These are phyloP conservation scores for Fusarium domesticum DNA, from an alignment of 2,329 filamentous ascomycete genomes.

Conservation along the genomic window DNA sequence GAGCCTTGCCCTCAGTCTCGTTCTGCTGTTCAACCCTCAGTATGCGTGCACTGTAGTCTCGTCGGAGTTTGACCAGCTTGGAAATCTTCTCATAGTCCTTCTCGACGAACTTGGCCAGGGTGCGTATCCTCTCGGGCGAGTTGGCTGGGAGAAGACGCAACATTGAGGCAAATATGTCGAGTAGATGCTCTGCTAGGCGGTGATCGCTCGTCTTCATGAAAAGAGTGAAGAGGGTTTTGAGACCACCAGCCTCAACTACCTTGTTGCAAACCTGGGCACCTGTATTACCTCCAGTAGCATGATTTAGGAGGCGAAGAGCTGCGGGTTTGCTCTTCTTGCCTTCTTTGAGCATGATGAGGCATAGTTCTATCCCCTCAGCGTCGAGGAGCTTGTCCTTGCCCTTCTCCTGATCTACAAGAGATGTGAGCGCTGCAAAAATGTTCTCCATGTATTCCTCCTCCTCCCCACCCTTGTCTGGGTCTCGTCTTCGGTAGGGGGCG, in stretches of 20 bases:
- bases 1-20: conserved; percentile 13
- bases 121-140: conserved; percentile 74
- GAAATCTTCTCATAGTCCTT: conserved; percentile 84
- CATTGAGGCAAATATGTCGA: conserved; percentile 81
- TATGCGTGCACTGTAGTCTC: conserved; percentile 64
- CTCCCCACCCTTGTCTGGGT: conserved; percentile 79
- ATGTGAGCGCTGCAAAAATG: conserved; percentile 81
- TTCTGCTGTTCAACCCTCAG: conserved; percentile 56
- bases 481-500: conserved; percentile 78
- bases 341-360: conserved; percentile 86
- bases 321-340: conserved; percentile 78
- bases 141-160: conserved; percentile 75
- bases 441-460: conserved; percentile 97
- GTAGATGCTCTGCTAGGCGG: conserved; percentile 70
- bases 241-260: conserved; percentile 76
- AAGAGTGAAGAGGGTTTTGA: conserved; percentile 80
- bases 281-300: conserved; percentile 58
- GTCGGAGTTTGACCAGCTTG: conserved; percentile 68
- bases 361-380: conserved; percentile 88
- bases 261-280: conserved; percentile 66
- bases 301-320: conserved; percentile 79
- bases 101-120: conserved; percentile 92
- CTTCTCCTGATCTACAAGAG: conserved; percentile 67
- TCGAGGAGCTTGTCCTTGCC: conserved; percentile 83
- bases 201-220: conserved; percentile 81